Evolutionary conservation across 352 stramenopile genomes (phyloP).

Genomic region (Globisporangium orthogonon): DNA sequence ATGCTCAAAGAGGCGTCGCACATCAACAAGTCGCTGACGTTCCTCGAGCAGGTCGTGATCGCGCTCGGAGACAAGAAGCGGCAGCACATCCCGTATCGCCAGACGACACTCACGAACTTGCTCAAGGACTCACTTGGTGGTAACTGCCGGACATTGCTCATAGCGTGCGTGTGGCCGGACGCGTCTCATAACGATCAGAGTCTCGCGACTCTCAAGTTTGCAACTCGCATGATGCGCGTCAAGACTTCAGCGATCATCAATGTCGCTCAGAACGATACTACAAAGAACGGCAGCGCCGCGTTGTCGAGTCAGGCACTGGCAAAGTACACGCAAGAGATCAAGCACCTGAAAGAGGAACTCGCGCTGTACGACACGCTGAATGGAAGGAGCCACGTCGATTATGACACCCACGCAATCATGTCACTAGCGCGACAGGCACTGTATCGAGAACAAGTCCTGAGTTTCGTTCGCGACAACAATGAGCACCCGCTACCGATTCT

Average conservation of each 20-base stretch:
- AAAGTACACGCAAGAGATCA: constrained; percentile 40
- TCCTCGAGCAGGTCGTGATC: constrained; percentile 83
- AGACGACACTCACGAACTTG: constrained; percentile 92
- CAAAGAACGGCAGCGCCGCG: constrained; percentile 12
- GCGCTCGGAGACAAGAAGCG: constrained; percentile 87
- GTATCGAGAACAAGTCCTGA: constrained; percentile 19
- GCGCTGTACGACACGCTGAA: constrained; percentile 57
- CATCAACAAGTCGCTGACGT: constrained; percentile 72
- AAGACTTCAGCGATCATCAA: constrained; percentile 78
- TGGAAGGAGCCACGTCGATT: constrained; percentile 26
- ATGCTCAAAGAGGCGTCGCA: constrained; percentile 46
- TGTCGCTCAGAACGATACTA: constrained; percentile 15
- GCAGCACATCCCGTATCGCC: constrained; percentile 89
- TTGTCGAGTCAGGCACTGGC: constrained; percentile 13
- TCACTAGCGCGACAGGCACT: constrained; percentile 11
- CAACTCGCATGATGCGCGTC: constrained; percentile 81
- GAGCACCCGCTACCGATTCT: constrained; percentile 21
- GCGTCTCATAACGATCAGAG: constrained; percentile 80
- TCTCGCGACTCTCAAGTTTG: constrained; percentile 90
- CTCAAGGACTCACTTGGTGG: constrained; percentile 86
- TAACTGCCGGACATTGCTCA: constrained; percentile 76
- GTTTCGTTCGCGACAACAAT: constrained; percentile 30
- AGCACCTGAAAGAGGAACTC: constrained; percentile 46
- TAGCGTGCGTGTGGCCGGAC: constrained; percentile 81
- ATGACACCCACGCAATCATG: constrained; percentile 18